Conservation (phyloP, 192 early-diverging fungal species). For the Polychytrium aggregatum region DNA sequence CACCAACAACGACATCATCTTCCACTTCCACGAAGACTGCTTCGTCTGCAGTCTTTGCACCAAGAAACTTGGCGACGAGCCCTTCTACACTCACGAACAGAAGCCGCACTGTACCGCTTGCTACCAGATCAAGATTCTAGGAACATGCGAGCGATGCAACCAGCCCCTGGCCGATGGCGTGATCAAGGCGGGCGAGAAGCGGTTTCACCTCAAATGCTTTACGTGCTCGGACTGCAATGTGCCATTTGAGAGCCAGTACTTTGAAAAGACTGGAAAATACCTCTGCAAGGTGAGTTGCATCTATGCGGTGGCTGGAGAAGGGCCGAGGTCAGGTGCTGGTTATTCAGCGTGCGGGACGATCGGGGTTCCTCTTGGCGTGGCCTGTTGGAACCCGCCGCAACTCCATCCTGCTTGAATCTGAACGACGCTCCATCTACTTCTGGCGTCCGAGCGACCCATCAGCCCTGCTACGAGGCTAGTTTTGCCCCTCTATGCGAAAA, state of each 20-base stretch:
- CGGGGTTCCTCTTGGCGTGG: constrained; percentile 2
- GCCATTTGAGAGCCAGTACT: neutral
- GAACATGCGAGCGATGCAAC: constrained; percentile 9
- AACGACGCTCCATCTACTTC: too few species aligned
- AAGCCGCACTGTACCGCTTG: constrained; percentile 8
- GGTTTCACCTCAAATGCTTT: constrained; percentile 12
- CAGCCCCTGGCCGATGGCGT: constrained; percentile 2
- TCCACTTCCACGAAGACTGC: constrained; percentile 7
- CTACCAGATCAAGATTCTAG: constrained; percentile 10
- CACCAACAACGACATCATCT: constrained; percentile 1
- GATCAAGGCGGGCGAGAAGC: constrained; percentile 3
- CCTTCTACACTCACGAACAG: constrained; percentile 7
- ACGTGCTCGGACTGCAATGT: neutral
- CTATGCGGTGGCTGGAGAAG: neutral
- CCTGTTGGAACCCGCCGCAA: too few species aligned
- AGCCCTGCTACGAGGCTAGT: constrained; percentile 10
- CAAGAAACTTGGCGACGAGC: constrained; percentile 1
- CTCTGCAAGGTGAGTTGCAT: neutral
- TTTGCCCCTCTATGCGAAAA: constrained; percentile 4
- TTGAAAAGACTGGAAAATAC: too few species aligned
- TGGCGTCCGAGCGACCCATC: too few species aligned
- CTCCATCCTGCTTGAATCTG: too few species aligned
- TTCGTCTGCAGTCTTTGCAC: constrained; percentile 5
- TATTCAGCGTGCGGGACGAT: constrained; percentile 3
- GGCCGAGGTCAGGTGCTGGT: constrained; percentile 3